Evolutionary conservation across 1,284 basidiomycete species (phyloP).

Genomic region (Sphaerobolus stellatus): DNA sequence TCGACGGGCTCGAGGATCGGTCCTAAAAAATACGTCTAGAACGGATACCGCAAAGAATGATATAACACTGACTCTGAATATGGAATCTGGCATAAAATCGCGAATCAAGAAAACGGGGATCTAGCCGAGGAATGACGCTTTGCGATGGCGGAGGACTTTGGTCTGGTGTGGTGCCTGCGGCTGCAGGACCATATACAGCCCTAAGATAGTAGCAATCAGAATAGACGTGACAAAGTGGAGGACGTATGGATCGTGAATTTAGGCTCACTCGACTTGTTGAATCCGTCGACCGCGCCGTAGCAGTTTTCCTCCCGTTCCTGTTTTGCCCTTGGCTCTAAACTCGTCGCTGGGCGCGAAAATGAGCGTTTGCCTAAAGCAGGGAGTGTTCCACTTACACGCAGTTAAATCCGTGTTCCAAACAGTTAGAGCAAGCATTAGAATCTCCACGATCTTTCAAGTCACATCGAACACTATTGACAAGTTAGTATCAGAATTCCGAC

Average conservation of each 20-base stretch:
- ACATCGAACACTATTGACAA: slow-evolving; percentile 62
- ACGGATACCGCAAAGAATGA: slow-evolving; percentile 1
- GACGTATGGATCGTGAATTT: background rate
- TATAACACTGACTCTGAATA: slow-evolving; percentile 64
- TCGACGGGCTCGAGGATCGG: slow-evolving; percentile 49
- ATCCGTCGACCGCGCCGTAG: slow-evolving; percentile 79
- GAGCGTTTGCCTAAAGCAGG: too few relatives aligned
- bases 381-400: slow-evolving; percentile 67
- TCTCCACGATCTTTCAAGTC: slow-evolving; percentile 72
- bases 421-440: slow-evolving; percentile 71
- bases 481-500: slow-evolving; percentile 7
- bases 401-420: slow-evolving; percentile 80
- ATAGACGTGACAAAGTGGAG: slow-evolving; percentile 3
- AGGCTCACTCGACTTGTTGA: slow-evolving; percentile 69
- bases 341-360: slow-evolving; percentile 2
- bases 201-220: slow-evolving; percentile 22
- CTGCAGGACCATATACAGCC: slow-evolving; percentile 41
- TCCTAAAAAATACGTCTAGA: slow-evolving; percentile 24
- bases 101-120: slow-evolving; percentile 76
- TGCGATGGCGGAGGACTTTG: slow-evolving; percentile 18
- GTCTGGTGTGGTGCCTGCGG: too few relatives aligned
- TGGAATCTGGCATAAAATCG: slow-evolving; percentile 80
- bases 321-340: slow-evolving; percentile 86
- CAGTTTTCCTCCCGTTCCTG: slow-evolving; percentile 83
- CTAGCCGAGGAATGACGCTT: slow-evolving; percentile 66